A percentile compares a stretch with the other conserved stretches of the same genome.
These are phyloP conservation scores for Helotiales sp. DNA, from an alignment of 2,329 filamentous ascomycete genomes.

Conservation along the genomic window DNA sequence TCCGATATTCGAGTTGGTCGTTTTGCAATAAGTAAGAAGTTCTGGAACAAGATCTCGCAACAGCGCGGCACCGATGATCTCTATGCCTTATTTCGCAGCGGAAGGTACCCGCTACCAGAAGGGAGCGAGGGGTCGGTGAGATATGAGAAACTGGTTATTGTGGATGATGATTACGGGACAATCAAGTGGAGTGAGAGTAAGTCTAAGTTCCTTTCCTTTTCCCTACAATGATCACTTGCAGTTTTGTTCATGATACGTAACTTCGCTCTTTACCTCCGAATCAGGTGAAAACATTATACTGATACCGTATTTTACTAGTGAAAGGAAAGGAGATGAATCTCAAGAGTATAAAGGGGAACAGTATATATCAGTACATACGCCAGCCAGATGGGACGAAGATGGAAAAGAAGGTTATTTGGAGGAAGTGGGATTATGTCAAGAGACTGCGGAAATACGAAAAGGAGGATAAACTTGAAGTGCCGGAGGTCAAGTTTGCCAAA, in stretches of 20 bases:
- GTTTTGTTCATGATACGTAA: too few species aligned
- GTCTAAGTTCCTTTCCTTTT: too few species aligned
- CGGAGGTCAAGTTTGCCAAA: not conserved
- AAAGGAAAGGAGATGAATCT: not conserved
- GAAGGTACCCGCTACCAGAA: too few species aligned
- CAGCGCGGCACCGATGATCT: not conserved
- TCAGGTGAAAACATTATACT: too few species aligned
- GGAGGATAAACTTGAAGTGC: not conserved
- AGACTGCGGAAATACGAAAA: not conserved
- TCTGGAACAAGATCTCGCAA: not conserved
- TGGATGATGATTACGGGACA: not conserved
- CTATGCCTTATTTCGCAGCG: not conserved
- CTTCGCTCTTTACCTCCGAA: too few species aligned
- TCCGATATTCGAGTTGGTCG: not conserved
- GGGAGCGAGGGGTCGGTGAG: not conserved
- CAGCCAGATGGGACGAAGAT: not conserved
- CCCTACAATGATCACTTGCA: too few species aligned
- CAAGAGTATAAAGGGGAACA: not conserved
- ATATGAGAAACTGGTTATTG: not conserved
- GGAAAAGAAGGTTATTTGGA: not conserved
- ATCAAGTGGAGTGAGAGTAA: not conserved
- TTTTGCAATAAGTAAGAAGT: not conserved
- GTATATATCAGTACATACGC: not conserved
- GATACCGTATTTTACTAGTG: too few species aligned
- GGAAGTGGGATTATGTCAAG: not conserved